phyloP scores from a whole-genome alignment of 306 rosid species.

The Begonia masoniana region DNA sequence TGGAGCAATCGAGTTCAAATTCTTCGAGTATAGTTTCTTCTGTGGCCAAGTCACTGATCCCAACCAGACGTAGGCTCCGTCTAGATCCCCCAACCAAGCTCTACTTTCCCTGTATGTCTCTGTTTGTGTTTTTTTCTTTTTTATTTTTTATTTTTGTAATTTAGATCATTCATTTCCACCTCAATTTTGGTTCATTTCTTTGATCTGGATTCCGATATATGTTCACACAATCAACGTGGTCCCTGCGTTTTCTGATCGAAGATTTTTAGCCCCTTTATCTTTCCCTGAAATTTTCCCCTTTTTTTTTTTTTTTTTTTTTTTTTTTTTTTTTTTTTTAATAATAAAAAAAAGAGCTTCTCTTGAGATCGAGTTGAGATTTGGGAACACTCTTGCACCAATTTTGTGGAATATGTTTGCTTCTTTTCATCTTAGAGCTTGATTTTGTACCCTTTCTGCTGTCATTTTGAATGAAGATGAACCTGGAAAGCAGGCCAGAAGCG shows the following conservation, averaged over 20 bases:
- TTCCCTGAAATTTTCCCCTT: background rate
- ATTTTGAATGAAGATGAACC: slow-evolving; percentile 60
- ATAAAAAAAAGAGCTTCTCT: too few species aligned
- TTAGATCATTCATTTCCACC: background rate
- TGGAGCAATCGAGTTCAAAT: slow-evolving; percentile 37
- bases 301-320: too few species aligned
- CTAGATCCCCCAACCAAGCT: slow-evolving; percentile 96
- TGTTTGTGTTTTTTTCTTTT: background rate
- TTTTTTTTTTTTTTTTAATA: too few species aligned
- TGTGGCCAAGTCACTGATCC: slow-evolving; percentile 72
- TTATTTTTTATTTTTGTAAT: too few species aligned
- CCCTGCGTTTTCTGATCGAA: background rate
- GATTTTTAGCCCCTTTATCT: background rate
- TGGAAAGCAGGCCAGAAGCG: slow-evolving; percentile 83
- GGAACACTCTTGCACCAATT: too few species aligned
- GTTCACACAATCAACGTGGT: background rate
- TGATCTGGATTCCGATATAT: slow-evolving; percentile 4
- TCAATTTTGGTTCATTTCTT: slow-evolving; percentile 7
- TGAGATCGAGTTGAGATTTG: too few species aligned
- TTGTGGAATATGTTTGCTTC: too few species aligned
- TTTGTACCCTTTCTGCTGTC: slow-evolving; percentile 14
- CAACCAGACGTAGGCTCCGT: slow-evolving; percentile 69
- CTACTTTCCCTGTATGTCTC: slow-evolving; percentile 72
- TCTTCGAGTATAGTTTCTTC: slow-evolving; percentile 53
- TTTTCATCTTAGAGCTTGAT: background rate